Conservation (phyloP, 1,284 basidiomycete genomes). For the Ceratobasidium papillatum region DNA sequence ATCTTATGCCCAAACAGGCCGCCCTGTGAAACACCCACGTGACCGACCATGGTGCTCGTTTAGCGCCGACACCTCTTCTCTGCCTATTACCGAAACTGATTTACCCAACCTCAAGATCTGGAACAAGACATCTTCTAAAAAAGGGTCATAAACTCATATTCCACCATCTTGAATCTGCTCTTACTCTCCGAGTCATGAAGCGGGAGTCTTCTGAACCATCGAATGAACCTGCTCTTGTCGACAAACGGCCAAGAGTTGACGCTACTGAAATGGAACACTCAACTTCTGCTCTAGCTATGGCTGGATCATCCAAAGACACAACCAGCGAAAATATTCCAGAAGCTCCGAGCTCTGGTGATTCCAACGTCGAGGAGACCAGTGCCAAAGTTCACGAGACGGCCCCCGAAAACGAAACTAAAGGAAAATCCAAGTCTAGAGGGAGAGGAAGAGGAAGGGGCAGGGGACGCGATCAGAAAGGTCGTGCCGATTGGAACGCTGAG, state of each 20-base stretch:
- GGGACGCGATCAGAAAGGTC: constrained; percentile 30
- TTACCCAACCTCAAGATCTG: no score
- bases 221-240: not conserved
- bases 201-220: constrained; percentile 23
- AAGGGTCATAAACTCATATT: no score
- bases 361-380: not conserved
- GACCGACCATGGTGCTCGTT: not conserved
- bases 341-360: not conserved
- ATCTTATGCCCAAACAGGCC: not conserved
- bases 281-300: not conserved
- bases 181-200: constrained; percentile 35
- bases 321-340: not conserved
- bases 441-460: constrained; percentile 14
- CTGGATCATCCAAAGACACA: not conserved
- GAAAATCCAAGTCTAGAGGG: not conserved
- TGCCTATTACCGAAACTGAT: no score
- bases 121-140: no score
- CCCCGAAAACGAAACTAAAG: not conserved
- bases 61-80: no score
- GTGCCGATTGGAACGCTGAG: constrained; percentile 29
- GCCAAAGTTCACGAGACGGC: not conserved
- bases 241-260: constrained; percentile 25
- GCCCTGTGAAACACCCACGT: not conserved
- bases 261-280: not conserved
- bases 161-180: not conserved